Conservation (phyloP, 2,329 filamentous ascomycete species). For the Purpureocillium lavendulum region DNA sequence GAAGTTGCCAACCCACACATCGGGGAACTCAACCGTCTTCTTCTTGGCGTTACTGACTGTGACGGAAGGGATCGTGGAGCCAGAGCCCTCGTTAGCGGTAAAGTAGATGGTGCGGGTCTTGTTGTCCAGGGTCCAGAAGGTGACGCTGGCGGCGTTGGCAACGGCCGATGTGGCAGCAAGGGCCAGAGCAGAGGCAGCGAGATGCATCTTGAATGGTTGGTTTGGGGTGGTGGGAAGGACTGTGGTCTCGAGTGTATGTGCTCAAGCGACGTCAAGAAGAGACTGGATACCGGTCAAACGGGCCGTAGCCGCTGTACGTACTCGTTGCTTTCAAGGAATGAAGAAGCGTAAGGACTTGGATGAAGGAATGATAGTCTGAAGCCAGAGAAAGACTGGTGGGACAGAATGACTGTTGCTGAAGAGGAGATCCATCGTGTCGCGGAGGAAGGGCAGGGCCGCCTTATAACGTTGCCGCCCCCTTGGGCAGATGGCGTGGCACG, state of each 20-base stretch:
- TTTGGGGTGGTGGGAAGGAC: conserved; percentile 1
- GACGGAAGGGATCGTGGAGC: conserved; percentile 27
- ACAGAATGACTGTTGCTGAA: no score
- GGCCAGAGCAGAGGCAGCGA: conserved; percentile 35
- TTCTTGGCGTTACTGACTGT: conserved; percentile 28
- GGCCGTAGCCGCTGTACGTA: background rate
- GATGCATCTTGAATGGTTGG: conserved; percentile 40
- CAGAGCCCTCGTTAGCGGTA: conserved; percentile 33
- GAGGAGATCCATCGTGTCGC: background rate
- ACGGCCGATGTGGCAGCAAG: conserved; percentile 33
- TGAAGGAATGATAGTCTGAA: conserved; percentile 13
- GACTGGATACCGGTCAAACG: background rate
- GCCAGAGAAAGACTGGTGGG: conserved; percentile 10
- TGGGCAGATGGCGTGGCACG: background rate
- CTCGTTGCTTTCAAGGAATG: conserved; percentile 2
- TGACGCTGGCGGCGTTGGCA: conserved; percentile 40
- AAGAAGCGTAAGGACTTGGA: conserved; percentile 15
- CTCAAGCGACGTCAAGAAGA: conserved; percentile 8
- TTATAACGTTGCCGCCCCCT: conserved; percentile 9
- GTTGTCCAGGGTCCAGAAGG: conserved; percentile 50
- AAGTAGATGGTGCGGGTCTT: conserved; percentile 41
- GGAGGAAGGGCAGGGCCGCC: conserved; percentile 16
- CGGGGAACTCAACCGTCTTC: conserved; percentile 32
- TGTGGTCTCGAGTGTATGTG: conserved; percentile 4
- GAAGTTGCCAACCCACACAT: conserved; percentile 40